Conservation (phyloP, 148 eudicot species). For the Beta vulgaris region DNA sequence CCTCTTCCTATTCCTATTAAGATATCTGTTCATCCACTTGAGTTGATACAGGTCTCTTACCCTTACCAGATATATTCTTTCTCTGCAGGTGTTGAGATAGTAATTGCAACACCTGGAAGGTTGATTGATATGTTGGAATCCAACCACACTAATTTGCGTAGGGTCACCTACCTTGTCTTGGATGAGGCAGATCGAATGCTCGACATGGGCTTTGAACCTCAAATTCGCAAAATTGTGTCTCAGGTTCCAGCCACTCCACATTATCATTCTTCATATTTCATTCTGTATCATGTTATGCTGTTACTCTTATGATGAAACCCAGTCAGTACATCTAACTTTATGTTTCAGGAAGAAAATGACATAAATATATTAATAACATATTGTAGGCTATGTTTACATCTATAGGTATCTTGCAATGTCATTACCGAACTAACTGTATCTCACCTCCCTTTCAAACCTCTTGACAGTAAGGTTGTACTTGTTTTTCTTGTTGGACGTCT, state of each 20-base stretch:
- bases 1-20: not conserved
- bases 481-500: not conserved
- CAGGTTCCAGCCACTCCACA: slow-evolving; percentile 50
- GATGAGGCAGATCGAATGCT: slow-evolving; percentile 99
- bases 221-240: slow-evolving; percentile 84
- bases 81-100: slow-evolving; percentile 83
- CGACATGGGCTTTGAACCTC: slow-evolving; percentile 99
- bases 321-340: not conserved
- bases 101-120: slow-evolving; percentile 97
- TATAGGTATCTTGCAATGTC: too few species aligned
- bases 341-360: not conserved
- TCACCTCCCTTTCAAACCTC: not conserved
- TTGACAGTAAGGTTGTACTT: not conserved
- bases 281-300: not conserved
- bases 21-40: slow-evolving; percentile 15
- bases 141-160: slow-evolving; percentile 80
- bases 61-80: not conserved
- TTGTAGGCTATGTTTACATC: too few species aligned
- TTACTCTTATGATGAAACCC: not conserved
- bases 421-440: not conserved
- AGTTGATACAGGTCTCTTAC: slow-evolving; percentile 22
- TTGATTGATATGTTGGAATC: slow-evolving; percentile 97
- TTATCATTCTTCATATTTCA: not conserved
- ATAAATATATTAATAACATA: too few species aligned
- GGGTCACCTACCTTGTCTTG: slow-evolving; percentile 93